Base-by-base conservation (phyloP, 2,329 filamentous ascomycete genomes). In the Monosporascus sp. region DNA sequence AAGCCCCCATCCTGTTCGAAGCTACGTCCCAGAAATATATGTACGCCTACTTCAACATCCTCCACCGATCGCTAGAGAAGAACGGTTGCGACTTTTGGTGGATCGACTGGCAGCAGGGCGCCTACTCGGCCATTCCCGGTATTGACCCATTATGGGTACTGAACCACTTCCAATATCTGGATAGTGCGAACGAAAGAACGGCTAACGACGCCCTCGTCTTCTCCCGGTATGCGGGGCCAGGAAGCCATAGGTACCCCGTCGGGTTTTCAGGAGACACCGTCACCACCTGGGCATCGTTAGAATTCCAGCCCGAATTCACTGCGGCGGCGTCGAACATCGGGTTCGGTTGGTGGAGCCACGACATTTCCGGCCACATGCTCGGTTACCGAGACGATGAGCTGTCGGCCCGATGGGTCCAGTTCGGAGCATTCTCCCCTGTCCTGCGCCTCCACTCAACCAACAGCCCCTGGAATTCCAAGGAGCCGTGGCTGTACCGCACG, bases 281-380 rank as follows among this genome's bases (percentile, higher is more conserved):
- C 45, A 78, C 80, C 18, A 80, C 79, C 0, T 87, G 84, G 84
- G 77, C 73, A 0, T 82, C 79, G 0, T 73, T 87, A 17, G 65
- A 75, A 15, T 87, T 86, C 67, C 84, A 87, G 63, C 82, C 84
- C 7, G 82, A 87, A 60, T 87, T 87, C 60, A 87, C 84, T 0
- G 80, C 82, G 3, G 85, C 80, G 0, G 81, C 84, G 0, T 83
- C 81, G 9, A 87, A 87, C 64, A 84, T 87, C 54, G 84, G 84
- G 0, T 87, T 83, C 57, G 84, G 82, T 2, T 86, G 83, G 82
- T 87, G 84, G 84, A 83, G 79, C 49, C 83, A 87, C 63, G 84
- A 87, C 57, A 84, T 87, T 28, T 84, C 84, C n/a, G 84, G 84
- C 0, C 84, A 87, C 62, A 78, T 80, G 59, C 63, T 67, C 2